Percentiles rank a stretch among this genome's conserved stretches.
Evolutionary conservation across 768 basidiomycete species (phyloP).

Genomic region (Zangia roseola): DNA sequence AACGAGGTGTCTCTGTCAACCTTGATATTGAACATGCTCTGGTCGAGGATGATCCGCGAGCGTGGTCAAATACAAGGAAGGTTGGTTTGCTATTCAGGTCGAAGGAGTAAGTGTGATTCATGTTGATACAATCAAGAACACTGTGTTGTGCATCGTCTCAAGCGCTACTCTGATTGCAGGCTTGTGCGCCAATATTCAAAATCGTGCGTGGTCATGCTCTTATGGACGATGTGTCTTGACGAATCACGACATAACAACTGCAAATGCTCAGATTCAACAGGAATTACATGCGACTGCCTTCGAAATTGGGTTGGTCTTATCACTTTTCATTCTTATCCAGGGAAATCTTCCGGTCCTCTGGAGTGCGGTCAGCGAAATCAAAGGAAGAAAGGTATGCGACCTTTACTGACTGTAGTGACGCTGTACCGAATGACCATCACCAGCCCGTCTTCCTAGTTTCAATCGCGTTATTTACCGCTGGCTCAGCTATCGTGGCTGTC

Average conservation of each 20-base stretch:
- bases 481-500: constrained; percentile 56
- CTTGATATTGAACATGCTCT: constrained; percentile 37
- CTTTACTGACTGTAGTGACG: too few species aligned
- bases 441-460: constrained; percentile 58
- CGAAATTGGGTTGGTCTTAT: constrained; percentile 67
- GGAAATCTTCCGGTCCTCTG: constrained; percentile 46
- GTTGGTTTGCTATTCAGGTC: constrained; percentile 30
- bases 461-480: constrained; percentile 50
- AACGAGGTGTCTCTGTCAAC: too few species aligned
- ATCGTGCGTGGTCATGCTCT: constrained; percentile 23
- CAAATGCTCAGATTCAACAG: constrained; percentile 62
- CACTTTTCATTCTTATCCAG: constrained; percentile 71
- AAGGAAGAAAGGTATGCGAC: too few species aligned
- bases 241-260: constrained; percentile 30
- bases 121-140: constrained; percentile 9
- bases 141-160: constrained; percentile 22
- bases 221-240: background rate
- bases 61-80: constrained; percentile 58
- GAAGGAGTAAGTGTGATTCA: background rate
- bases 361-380: constrained; percentile 17
- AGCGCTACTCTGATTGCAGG: constrained; percentile 32
- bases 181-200: constrained; percentile 28
- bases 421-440: too few species aligned
- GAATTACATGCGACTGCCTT: constrained; percentile 59
- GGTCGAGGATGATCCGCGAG: constrained; percentile 61